A percentile compares a stretch with the other conserved stretches of the same genome.
Evolutionary conservation across 2,329 filamentous ascomycete species (phyloP).

Genomic region (Ophiostoma ulmi): DNA sequence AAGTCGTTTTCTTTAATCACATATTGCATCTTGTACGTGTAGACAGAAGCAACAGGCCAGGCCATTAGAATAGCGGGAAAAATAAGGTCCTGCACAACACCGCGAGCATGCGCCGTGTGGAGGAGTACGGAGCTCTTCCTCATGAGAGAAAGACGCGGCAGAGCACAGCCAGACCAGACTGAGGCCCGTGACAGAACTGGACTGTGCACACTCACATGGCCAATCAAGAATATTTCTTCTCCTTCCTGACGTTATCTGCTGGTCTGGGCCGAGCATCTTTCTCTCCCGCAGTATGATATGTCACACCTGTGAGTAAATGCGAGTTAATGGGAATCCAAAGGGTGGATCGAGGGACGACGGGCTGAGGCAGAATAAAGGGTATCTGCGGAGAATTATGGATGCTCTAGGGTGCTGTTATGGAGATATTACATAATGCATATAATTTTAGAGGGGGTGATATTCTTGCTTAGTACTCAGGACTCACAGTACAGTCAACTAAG

Average conservation of each 20-base stretch:
- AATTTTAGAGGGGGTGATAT: background rate
- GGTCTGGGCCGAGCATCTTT: background rate
- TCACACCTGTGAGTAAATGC: conserved; percentile 13
- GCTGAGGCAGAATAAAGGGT: conserved; percentile 11
- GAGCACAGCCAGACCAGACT: background rate
- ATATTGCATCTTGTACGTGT: background rate
- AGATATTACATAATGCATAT: background rate
- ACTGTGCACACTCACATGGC: background rate
- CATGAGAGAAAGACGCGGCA: conserved; percentile 1
- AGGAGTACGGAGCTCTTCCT: background rate
- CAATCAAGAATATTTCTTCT: background rate
- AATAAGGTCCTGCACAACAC: background rate
- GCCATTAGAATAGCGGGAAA: background rate
- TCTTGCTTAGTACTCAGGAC: too few species aligned
- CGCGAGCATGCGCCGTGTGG: background rate
- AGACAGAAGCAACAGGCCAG: too few species aligned
- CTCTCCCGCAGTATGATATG: conserved; percentile 2
- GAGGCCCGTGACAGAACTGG: background rate
- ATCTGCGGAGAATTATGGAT: conserved; percentile 11
- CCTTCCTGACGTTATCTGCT: too few species aligned
- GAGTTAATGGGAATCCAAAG: background rate
- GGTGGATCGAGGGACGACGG: conserved; percentile 4
- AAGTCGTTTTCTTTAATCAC: background rate
- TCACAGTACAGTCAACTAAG: too few species aligned
- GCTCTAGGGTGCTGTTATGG: background rate